Base-by-base conservation (phyloP, 2,329 filamentous ascomycete species). In the Westerdykella ornata region DNA sequence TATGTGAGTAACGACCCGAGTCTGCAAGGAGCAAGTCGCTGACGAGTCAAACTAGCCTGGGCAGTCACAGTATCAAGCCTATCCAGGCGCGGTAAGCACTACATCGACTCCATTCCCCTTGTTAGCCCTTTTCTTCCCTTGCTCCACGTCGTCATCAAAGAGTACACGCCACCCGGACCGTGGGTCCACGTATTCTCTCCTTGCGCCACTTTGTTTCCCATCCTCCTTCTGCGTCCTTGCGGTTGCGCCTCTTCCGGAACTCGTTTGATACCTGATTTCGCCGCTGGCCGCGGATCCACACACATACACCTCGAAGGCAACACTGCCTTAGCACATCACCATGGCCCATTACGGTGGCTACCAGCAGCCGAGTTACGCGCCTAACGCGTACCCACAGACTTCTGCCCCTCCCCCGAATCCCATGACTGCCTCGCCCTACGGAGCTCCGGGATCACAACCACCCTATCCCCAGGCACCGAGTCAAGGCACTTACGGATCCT, bases 21-120 rank as follows among this genome's bases (percentile, higher is more conserved):
- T 11, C 34, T 12, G 11, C 41, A 42, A 48, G 38, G 43, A 44
- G 41, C 44, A 22, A 37, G 37, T 47, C 51, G 53, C 57, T 60
- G 54, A 60, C 43, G 44, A 38, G 33, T 41, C 39, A 34, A 40
- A 41, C 26, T 47, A 71, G 68, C 68, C 68, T 50, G 65, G 68
- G 38, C 70, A 74, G 52, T 65, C 62, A 46, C 68, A 71, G 56
- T 79, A 80, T 64, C 75, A 79, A 67, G 71, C 76, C 50, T 80
- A 75, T 59, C 71, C 70, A 53, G 71, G 69, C 53, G 60, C 63
- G 57, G 63, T 64, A 63, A 66, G 62, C 49, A 56, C 51, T 3
- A 50, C 19, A 20, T 20, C 17, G 37, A 47, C 46, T 47, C 46
- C 54, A 20, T 51, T 48, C 41, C 49, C 51, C 22, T 26, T 11